phyloP scores from a whole-genome alignment of 164 flowering plant species.

The Litsea cubeba region DNA sequence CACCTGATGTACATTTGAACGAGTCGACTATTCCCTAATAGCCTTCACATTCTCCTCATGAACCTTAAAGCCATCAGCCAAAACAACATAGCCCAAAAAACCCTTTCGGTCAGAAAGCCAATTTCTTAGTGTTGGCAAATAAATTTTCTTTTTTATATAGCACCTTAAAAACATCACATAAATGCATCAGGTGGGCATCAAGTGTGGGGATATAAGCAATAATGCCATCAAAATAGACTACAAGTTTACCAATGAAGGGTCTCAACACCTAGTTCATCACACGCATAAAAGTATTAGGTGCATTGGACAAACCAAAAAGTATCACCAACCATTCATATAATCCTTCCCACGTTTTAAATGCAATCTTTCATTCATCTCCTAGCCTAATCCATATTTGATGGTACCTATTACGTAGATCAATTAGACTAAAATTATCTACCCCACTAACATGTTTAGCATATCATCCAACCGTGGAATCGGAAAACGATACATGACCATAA shows the following conservation, averaged over 20 bases:
- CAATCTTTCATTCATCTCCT: slow-evolving; percentile 6
- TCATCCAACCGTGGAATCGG: neutral
- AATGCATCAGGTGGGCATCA: neutral
- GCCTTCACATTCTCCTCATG: neutral
- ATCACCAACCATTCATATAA: neutral
- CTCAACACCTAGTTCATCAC: slow-evolving; percentile 2
- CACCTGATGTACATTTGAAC: neutral
- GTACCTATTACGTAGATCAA: neutral
- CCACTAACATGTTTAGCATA: neutral
- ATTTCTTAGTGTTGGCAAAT: neutral
- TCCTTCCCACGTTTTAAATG: neutral
- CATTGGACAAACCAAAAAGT: neutral
- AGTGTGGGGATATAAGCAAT: neutral
- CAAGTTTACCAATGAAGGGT: slow-evolving; percentile 4
- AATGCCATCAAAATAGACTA: slow-evolving; percentile 1
- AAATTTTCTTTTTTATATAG: neutral
- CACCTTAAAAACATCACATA: neutral
- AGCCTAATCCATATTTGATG: neutral
- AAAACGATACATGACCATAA: neutral
- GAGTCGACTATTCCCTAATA: neutral
- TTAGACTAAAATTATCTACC: neutral
- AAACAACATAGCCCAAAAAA: neutral
- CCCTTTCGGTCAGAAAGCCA: neutral
- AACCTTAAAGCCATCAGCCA: neutral
- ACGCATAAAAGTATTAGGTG: slow-evolving; percentile 2